These are phyloP conservation scores for Polytrichum commune DNA, from an alignment of 225 moss, liverwort and hornwort genomes.

Conservation along the genomic window DNA sequence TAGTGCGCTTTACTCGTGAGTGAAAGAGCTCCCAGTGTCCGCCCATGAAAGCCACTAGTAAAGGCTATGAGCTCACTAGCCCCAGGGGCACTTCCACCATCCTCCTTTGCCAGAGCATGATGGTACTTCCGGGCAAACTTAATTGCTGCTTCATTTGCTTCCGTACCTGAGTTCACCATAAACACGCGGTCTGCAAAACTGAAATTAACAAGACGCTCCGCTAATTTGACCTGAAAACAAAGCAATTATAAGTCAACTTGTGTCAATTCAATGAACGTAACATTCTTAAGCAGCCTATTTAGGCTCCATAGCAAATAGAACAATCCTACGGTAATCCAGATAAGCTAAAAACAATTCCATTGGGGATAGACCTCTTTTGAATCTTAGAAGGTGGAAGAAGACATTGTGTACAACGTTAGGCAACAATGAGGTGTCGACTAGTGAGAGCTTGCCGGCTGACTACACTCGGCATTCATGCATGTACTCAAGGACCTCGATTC, in stretches of 20 bases:
- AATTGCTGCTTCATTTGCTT: conserved; percentile 94
- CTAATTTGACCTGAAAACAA: conserved; percentile 64
- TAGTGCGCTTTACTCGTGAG: conserved; percentile 92
- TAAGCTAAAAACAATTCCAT: too few relatives aligned
- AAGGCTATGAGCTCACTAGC: conserved; percentile 76
- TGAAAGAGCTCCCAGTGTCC: conserved; percentile 76
- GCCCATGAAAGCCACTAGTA: conserved; percentile 78
- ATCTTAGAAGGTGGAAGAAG: not conserved
- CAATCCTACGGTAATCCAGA: not conserved
- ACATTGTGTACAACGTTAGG: not conserved
- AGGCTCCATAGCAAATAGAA: not conserved
- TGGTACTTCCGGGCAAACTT: conserved; percentile 93
- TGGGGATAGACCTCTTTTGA: too few relatives aligned
- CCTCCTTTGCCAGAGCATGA: conserved; percentile 34
- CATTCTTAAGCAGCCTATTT: not conserved
- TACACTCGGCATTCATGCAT: too few relatives aligned
- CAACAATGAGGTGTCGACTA: too few relatives aligned
- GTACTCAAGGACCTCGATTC: too few relatives aligned
- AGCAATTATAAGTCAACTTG: conserved; percentile 10
- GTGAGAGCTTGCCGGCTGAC: too few relatives aligned
- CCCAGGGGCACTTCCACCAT: conserved; percentile 29
- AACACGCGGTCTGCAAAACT: conserved; percentile 89
- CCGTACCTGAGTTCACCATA: conserved; percentile 80
- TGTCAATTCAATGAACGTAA: not conserved
- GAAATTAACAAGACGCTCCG: conserved; percentile 68